phyloP scores from a whole-genome alignment of 495 filamentous ascomycete species.

The Penicillium dipodomyicola region DNA sequence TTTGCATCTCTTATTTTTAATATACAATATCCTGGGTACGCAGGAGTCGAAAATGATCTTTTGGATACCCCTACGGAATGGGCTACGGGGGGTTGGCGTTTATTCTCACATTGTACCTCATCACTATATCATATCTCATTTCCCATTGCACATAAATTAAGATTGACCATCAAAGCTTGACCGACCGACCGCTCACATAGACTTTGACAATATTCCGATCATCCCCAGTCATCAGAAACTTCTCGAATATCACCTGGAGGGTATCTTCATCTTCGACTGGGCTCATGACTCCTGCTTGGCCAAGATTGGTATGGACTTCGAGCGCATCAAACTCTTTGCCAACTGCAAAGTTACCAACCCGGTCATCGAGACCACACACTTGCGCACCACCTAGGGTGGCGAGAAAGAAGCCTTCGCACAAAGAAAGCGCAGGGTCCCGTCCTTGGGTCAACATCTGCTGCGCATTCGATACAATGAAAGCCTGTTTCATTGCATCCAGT shows the following conservation, averaged over 20 bases:
- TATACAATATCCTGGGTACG: neutral
- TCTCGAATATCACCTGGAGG: constrained; percentile 53
- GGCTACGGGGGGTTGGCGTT: neutral
- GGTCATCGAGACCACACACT: constrained; percentile 54
- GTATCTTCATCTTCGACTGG: constrained; percentile 53
- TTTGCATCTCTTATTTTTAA: neutral
- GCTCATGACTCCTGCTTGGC: constrained; percentile 45
- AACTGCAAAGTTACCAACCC: constrained; percentile 56
- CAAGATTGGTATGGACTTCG: constrained; percentile 45
- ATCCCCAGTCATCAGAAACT: constrained; percentile 65
- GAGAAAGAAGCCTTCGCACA: constrained; percentile 57
- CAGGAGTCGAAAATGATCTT: neutral
- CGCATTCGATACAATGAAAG: constrained; percentile 60
- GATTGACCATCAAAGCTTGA: constrained; percentile 48
- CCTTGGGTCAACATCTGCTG: constrained; percentile 49
- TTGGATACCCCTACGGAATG: neutral
- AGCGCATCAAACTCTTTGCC: constrained; percentile 67
- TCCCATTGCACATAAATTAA: neutral
- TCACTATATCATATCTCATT: neutral
- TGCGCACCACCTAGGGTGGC: constrained; percentile 62
- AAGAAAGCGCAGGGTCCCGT: constrained; percentile 45
- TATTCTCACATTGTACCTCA: neutral
- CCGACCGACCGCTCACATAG: constrained; percentile 53
- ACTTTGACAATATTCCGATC: constrained; percentile 60
- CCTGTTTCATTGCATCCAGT: constrained; percentile 57